Evolutionary conservation across 2,329 filamentous ascomycete species (phyloP), one percentile per base, ranked within the genome.

Genomic region (Sphaerulina vaccinii): DNA sequence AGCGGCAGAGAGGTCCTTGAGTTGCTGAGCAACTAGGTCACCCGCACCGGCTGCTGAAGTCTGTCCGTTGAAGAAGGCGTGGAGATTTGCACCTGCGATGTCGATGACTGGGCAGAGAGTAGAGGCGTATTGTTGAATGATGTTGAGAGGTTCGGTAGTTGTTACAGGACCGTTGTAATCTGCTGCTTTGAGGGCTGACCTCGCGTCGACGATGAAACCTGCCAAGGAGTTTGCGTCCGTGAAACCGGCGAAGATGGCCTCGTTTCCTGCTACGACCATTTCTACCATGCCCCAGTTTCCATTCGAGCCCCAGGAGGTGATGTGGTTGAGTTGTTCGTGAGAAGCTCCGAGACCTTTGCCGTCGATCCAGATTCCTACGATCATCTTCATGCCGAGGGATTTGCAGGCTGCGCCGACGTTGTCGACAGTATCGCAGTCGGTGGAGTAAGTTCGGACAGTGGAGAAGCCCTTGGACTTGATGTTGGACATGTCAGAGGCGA

Each of bases 21-120:
- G 81, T 79, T 96, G 85, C 63, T 77, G 68, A 60, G 78, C 74
- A 63, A 91, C 87, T 71, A 96, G 96, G 46, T 75, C 70, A 68
- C 92, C 92, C 49, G 91, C 90, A 44, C 80, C 66, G 3, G 73
- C 65, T 55, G 90, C 81, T 19, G 73, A 67, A 59, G 85, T 79
- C 52, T 80, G 75, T 39, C 82, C 69, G 79, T 95, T 95, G 86
- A 96, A 97, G 86, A 87, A 96, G 62, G 91, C 85, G 77, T 97
- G 91, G 66, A 95, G 84, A 80, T 96, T 96, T 73, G 83, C 84
- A 72, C 86, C 88, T 32, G 89, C 80, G 56, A 95, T 77, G 68
- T 96, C 90, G 53, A 96, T 79, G 64, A 79, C 80, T 29, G 66
- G 64, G 80, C 92, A 96, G 57, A 96, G 79, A 42, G 72, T 72